Conservation (phyloP, 495 filamentous ascomycete species). For the Amphirosellinia nigrospora region DNA sequence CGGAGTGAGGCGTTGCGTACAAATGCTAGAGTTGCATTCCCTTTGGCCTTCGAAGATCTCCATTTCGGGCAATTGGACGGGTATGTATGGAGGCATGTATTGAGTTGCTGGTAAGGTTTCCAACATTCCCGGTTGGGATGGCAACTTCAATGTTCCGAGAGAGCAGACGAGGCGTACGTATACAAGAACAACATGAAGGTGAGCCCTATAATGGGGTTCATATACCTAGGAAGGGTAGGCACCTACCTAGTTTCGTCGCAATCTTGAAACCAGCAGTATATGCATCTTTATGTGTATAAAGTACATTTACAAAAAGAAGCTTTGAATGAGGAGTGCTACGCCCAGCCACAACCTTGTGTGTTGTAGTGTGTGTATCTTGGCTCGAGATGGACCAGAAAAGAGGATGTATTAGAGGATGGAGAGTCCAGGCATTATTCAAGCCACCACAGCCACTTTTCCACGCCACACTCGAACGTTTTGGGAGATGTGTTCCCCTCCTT, state of each 20-base stretch:
- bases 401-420: too few relatives aligned
- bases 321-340: too few relatives aligned
- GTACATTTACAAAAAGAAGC: too few relatives aligned
- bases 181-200: neutral
- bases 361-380: too few relatives aligned
- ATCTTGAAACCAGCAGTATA: too few relatives aligned
- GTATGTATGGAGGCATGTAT: neutral
- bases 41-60: neutral
- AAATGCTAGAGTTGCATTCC: neutral
- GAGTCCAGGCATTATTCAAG: too few relatives aligned
- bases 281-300: neutral
- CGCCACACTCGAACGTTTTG: too few relatives aligned
- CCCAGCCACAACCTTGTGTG: too few relatives aligned
- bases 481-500: too few relatives aligned
- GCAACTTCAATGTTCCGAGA: neutral
- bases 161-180: neutral
- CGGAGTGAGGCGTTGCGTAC: neutral
- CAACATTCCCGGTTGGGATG: neutral
- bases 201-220: neutral
- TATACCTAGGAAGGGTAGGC: too few relatives aligned
- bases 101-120: neutral
- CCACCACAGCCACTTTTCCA: too few relatives aligned
- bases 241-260: neutral
- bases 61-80: neutral
- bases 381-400: too few relatives aligned